Conservation (phyloP, 2,329 filamentous ascomycete species). For the Drechslerella dactyloides region DNA sequence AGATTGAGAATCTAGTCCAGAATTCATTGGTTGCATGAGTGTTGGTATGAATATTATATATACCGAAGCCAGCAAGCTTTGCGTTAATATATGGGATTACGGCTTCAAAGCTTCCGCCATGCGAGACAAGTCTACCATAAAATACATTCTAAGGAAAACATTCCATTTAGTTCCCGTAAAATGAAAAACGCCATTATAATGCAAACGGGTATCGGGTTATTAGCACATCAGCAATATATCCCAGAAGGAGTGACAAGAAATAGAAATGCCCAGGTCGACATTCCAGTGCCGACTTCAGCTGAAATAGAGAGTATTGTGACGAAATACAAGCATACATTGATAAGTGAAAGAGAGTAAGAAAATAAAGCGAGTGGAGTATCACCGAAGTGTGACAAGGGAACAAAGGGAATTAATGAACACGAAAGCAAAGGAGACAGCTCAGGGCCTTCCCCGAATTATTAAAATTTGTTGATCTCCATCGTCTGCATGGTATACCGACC, state of each 20-base stretch:
- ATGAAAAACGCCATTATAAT: conserved; percentile 28
- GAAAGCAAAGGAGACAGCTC: background rate
- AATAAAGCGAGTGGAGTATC: no score
- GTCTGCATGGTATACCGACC: conserved; percentile 47
- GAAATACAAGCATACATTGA: no score
- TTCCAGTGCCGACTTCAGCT: conserved; percentile 38
- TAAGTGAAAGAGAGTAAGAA: background rate
- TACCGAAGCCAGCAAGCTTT: no score
- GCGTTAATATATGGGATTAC: no score
- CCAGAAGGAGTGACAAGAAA: conserved; percentile 28
- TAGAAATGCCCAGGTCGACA: conserved; percentile 39
- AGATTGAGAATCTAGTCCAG: no score
- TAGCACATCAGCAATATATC: conserved; percentile 21
- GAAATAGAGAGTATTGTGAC: no score
- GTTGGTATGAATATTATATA: no score
- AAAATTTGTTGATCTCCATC: conserved; percentile 48
- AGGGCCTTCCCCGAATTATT: background rate
- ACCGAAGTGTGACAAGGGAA: conserved; percentile 2
- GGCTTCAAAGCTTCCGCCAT: no score
- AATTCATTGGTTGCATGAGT: no score
- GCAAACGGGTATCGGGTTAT: conserved; percentile 41
- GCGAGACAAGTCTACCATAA: no score
- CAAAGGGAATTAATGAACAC: conserved; percentile 6
- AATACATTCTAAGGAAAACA: no score
- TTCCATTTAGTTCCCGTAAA: no score